These are phyloP conservation scores for Acanthochlamys bracteata DNA, from an alignment of 106 monocot species.

Conservation along the genomic window DNA sequence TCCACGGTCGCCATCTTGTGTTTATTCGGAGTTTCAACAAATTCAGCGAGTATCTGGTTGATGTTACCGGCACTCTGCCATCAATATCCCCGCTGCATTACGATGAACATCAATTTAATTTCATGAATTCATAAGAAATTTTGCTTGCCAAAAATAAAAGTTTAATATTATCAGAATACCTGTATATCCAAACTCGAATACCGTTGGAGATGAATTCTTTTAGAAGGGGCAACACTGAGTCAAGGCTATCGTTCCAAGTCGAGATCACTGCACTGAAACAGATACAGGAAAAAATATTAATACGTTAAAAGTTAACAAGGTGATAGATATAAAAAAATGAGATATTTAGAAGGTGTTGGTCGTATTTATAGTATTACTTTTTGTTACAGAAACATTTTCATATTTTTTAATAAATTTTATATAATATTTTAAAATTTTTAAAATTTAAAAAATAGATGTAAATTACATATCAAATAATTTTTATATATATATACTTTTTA, in stretches of 20 bases:
- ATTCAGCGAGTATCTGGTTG: constrained; percentile 28
- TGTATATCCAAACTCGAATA: constrained; percentile 22
- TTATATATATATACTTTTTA: too few species aligned
- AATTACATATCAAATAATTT: too few species aligned
- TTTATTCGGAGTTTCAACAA: constrained; percentile 8
- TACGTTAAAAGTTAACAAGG: not conserved
- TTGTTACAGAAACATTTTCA: too few species aligned
- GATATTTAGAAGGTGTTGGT: too few species aligned
- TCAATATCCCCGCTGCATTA: constrained; percentile 30
- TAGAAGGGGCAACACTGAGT: constrained; percentile 24
- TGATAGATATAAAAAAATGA: too few species aligned
- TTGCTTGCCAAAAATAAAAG: not conserved
- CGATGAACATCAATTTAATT: not conserved
- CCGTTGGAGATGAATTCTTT: constrained; percentile 8
- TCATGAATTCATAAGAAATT: not conserved
- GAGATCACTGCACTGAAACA: constrained; percentile 14
- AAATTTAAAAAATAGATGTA: too few species aligned
- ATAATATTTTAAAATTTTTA: too few species aligned
- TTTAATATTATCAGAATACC: constrained; percentile 4
- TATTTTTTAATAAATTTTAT: too few species aligned
- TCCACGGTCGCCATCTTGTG: constrained; percentile 18
- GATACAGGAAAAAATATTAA: not conserved
- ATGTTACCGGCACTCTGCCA: constrained; percentile 31
- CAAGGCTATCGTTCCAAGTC: constrained; percentile 19
- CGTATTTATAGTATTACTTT: too few species aligned